Evolutionary conservation across 1,139 yeast species (phyloP), one percentile per base, ranked within the genome.

Genomic region (Pichia inconspicua): DNA sequence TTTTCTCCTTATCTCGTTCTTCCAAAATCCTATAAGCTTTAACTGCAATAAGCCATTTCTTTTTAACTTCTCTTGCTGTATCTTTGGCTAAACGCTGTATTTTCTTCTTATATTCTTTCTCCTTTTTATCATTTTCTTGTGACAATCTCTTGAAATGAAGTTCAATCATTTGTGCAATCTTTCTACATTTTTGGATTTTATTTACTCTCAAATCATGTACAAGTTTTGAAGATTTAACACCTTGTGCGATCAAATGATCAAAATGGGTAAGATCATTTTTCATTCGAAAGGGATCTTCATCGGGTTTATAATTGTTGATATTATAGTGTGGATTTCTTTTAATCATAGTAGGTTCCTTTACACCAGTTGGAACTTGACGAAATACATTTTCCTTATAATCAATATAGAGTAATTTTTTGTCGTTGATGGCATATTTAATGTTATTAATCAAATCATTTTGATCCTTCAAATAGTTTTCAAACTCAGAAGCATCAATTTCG

Each of bases 11-110:
- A 55, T 82, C 84, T 49, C 72, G 70, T 52, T 69, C 74, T 51
- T 69, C 74, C 52, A 76, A 58, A 9, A 68, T 73, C 45, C 72
- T 72, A 59, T 78, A 82, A 0, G 95, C 97, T 61, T 87, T 89
- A 54, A 83, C 86, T 2, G 97, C 98, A 48, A 90, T 75, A 28
- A 74, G 70, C 99, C 99, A 94, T 62, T 95, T 82, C 62, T 83
- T 88, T 67, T 84, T 83, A 10, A 92, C 96, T 36, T 92, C 90
- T 55, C 80, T 83, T 1, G 86, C 82, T 0, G 95, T 87, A 48
- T 81, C 74, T 57, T 89, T 78, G 31, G 97, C 95, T 35, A 90
- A 67, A 49, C 76, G 79, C 49, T 75, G 72, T 53, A 85, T 71
- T 51, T 78, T 78, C 55, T 74, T 84, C 57, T 86, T 90, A 56